Evolutionary conservation across 805 yeast species (phyloP), one percentile per base, ranked within the genome.

Genomic region (Teunomyces gatunensis): DNA sequence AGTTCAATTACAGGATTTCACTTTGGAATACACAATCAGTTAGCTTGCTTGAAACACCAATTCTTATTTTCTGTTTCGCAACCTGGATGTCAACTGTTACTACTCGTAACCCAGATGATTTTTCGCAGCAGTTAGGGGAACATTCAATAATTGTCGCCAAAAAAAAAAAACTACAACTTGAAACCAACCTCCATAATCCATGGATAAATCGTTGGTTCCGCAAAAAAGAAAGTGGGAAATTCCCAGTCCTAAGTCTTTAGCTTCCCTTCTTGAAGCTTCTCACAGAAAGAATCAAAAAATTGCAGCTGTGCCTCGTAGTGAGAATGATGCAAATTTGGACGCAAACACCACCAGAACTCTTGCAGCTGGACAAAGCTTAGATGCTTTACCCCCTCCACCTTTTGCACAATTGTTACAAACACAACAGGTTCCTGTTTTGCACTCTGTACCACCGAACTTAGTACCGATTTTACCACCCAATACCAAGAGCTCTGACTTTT

Each of bases 401-500:
- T 27, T 28, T 27, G 28, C 34, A 4, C 34, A 39, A 39, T 11
- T 20, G 18, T 11, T 29, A 5, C 36, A 28, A 12, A 29, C 32
- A 17, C 33, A 15, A 9, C 33, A 9, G 23, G 32, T 35, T 7
- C 45, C 50, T 7, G 29, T 47, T 13, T 49, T 67, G 18, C 74
- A 73, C 47, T 58, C 67, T 10, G 61, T 69, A n/a, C 77, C 77
- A 1, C 56, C 65, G 13, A 52, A 54, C n/a, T 61, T 65, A 15
- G 42, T 71, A 6, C 76, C 77, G 3, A 59, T 73, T 4, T 50
- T 73, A n/a, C 54, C 59, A n/a, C 53, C 56, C 11, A 70, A 74
- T n/a, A 55, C 61, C 27, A 48, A 49, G n/a, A 52, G 53, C 3
- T 21, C 49, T 11, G 73, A 71, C 51, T 72, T 69, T 53, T 72